phyloP scores from a whole-genome alignment of 768 basidiomycete genomes.

The Lentinula raphanica region DNA sequence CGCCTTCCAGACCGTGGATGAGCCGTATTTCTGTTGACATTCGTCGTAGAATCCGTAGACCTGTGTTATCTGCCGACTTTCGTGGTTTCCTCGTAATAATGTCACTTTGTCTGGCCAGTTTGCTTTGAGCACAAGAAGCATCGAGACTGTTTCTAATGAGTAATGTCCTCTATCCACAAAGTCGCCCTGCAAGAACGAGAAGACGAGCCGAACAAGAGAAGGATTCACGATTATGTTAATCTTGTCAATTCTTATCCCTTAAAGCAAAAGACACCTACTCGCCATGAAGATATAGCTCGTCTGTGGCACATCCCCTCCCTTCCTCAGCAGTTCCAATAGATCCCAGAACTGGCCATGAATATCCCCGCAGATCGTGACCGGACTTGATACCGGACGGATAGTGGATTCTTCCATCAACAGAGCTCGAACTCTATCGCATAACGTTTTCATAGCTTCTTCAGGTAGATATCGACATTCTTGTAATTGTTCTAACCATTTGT shows the following conservation, averaged over 20 bases:
- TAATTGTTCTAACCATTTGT: constrained; percentile 87
- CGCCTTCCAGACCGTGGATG: constrained; percentile 92
- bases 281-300: constrained; percentile 96
- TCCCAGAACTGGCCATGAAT: constrained; percentile 99
- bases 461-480: constrained; percentile 82
- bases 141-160: constrained; percentile 89
- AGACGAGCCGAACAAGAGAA: too few species aligned
- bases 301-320: constrained; percentile 81
- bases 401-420: constrained; percentile 96
- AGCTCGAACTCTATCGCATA: constrained; percentile 85
- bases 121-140: constrained; percentile 86
- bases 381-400: constrained; percentile 92
- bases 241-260: constrained; percentile 6
- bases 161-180: constrained; percentile 98
- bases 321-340: constrained; percentile 80
- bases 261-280: constrained; percentile 43
- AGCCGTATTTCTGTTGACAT: constrained; percentile 97
- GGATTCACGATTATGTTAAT: constrained; percentile 5
- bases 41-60: constrained; percentile 99
- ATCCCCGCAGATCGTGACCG: constrained; percentile 93
- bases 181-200: constrained; percentile 60
- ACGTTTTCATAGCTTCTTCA: constrained; percentile 87
- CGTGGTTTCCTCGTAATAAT: constrained; percentile 90
- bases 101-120: constrained; percentile 94
- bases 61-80: constrained; percentile 95